These are phyloP conservation scores for Ocimum tenuiflorum DNA, from an alignment of 257 asterid genomes.

Conservation along the genomic window DNA sequence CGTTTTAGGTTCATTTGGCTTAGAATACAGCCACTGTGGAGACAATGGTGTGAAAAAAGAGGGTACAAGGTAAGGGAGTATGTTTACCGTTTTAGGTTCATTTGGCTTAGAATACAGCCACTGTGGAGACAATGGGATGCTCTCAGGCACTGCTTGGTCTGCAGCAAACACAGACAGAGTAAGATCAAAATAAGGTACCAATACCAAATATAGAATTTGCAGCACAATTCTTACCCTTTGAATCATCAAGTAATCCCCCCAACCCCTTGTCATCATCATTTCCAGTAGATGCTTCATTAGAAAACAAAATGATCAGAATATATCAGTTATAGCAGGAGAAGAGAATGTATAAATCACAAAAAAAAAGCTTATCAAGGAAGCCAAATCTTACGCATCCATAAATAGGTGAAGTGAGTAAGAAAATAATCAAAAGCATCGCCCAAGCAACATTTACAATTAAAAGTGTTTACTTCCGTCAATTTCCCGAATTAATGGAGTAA, in stretches of 20 bases:
- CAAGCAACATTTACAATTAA: neutral
- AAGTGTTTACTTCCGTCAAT: neutral
- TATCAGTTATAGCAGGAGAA: neutral
- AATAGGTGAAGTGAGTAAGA: neutral
- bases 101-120: conserved; percentile 85
- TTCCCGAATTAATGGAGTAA: neutral
- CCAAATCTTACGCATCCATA: conserved; percentile 6
- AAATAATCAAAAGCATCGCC: conserved; percentile 9
- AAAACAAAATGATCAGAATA: neutral
- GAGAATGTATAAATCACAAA: neutral
- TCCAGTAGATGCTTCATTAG: conserved; percentile 42
- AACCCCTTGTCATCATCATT: conserved; percentile 65
- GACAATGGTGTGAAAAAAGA: no score
- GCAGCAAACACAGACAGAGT: conserved; percentile 26
- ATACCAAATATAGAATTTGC: neutral
- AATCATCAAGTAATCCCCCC: conserved; percentile 59
- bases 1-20: conserved; percentile 66
- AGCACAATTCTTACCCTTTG: conserved; percentile 53
- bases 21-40: conserved; percentile 94
- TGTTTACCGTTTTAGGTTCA: conserved; percentile 65
- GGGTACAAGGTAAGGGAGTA: neutral
- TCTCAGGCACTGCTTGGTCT: conserved; percentile 72
- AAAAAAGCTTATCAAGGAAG: neutral
- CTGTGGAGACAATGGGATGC: conserved; percentile 93
- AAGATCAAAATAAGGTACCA: neutral